Conservation (phyloP, 257 asterid species). For the Scutellaria minor region DNA sequence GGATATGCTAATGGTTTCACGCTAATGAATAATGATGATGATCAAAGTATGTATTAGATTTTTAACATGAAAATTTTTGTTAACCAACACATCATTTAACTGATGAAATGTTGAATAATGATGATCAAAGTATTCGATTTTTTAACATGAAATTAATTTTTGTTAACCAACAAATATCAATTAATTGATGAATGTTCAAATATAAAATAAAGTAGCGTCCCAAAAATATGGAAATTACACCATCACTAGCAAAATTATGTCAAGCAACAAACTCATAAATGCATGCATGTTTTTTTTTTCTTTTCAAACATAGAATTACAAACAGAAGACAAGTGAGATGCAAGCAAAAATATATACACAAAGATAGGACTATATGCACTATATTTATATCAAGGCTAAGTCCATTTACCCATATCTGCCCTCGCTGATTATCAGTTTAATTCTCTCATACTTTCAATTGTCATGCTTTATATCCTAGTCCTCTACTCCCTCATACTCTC, state of each 20-base stretch:
- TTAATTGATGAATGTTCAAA: constrained; percentile 5
- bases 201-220: neutral
- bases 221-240: neutral
- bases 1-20: neutral
- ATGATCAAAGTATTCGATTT: neutral
- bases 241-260: neutral
- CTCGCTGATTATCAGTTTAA: neutral
- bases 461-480: neutral
- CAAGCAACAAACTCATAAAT: constrained; percentile 15
- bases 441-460: neutral
- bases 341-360: constrained; percentile 7
- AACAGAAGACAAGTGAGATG: neutral
- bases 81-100: neutral
- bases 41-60: neutral
- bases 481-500: neutral
- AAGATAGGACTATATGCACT: neutral
- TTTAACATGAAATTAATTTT: neutral
- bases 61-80: neutral
- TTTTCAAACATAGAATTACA: neutral
- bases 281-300: neutral
- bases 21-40: neutral
- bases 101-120: neutral
- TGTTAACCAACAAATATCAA: neutral
- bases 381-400: neutral
- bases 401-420: neutral